Evolutionary conservation across 768 basidiomycete genomes (phyloP).

Genomic region (Suillus occidentalis): DNA sequence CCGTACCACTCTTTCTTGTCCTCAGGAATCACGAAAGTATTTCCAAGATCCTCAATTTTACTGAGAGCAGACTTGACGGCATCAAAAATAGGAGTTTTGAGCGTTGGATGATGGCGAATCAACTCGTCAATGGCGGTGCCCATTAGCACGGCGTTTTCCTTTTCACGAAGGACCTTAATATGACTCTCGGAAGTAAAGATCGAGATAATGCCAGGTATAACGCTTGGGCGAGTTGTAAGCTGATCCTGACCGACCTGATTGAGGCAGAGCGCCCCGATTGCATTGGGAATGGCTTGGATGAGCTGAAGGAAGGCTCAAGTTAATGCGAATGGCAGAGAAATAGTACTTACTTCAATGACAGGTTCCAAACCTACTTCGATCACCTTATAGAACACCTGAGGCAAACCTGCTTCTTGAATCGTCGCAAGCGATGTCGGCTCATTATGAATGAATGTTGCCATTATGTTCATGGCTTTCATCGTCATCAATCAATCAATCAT

Average conservation of each 20-base stretch:
- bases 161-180: conserved; percentile 82
- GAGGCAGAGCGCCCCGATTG: conserved; percentile 93
- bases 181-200: conserved; percentile 86
- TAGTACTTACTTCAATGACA: conserved; percentile 70
- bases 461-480: conserved; percentile 76
- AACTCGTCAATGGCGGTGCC: conserved; percentile 94
- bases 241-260: conserved; percentile 88
- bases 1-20: conserved; percentile 70
- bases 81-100: conserved; percentile 80
- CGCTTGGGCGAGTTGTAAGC: conserved; percentile 69
- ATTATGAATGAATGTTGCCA: conserved; percentile 97
- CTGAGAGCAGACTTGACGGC: conserved; percentile 69
- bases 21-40: conserved; percentile 51
- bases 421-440: conserved; percentile 93
- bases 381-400: conserved; percentile 84
- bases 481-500: conserved; percentile 14
- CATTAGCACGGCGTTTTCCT: conserved; percentile 87
- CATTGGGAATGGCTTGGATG: conserved; percentile 90
- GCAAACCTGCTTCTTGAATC: conserved; percentile 89
- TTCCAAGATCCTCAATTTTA: conserved; percentile 75
- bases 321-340: neutral
- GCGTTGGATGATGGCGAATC: conserved; percentile 88
- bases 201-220: conserved; percentile 83
- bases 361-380: conserved; percentile 85
- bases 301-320: conserved; percentile 50